Base-by-base conservation (phyloP, 257 asterid species). In the Solanum rostratum region DNA sequence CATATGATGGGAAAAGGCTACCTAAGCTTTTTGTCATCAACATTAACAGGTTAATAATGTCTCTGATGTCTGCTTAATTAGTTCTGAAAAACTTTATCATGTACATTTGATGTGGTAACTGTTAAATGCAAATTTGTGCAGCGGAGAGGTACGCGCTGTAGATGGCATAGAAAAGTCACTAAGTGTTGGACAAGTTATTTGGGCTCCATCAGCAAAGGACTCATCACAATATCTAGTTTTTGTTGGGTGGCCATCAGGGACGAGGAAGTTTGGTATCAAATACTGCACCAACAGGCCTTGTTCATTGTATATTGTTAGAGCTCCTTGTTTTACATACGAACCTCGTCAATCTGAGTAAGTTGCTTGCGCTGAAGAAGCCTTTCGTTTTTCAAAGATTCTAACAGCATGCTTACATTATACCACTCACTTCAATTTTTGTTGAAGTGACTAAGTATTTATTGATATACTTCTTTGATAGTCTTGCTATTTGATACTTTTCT, bases 131-230 rank as follows among this genome's bases (percentile, higher is more conserved):
- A 84, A 81, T 27, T 86, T 88, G 19, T 90, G 92, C 94, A 96
- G 99, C 87, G 99, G 99, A 74, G 94, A 93, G 79, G 94, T 93
- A 55, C 84, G 62, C 0, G 84, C 90, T 41, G 94, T 92, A 8
- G 83, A 90, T 55, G 95, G 91, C 70, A 88, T 92, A 4, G 96
- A 91, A 85, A 91, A 91, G 85, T 90, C 90, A 30, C 81, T 93
- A 82, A 94, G 96, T 79, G 95, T 91, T 80, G 98, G 99, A 79
- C 99, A 96, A 87, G 98, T 93, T 88, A 90, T 93, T 60, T 96
- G 99, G 99, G 90, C 98, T 86, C 98, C 98, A 55, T 46, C 91
- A 60, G 65, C 85, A 66, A 90, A 89, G 82, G 92, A 84, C 86
- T 88, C 84, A 63, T 83, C 65, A 63, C 93, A 90, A 59, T 89